Evolutionary conservation across 225 moss, liverwort and hornwort species (phyloP).

Genomic region (Physcomitrellopsis africana): DNA sequence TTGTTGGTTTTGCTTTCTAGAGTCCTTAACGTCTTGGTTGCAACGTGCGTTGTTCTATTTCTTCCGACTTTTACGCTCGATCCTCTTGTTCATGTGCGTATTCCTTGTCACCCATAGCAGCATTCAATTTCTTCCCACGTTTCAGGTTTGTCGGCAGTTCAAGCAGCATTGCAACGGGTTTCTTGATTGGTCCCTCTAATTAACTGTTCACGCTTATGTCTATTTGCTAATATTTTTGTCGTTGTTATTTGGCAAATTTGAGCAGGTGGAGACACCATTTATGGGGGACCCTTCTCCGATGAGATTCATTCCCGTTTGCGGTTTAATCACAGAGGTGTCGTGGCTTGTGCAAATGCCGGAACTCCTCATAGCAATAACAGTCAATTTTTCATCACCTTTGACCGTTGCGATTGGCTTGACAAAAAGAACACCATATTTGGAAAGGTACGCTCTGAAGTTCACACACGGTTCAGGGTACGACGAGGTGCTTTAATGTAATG

Average conservation of each 20-base stretch:
- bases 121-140: neutral
- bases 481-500: slow-evolving; percentile 19
- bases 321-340: slow-evolving; percentile 93
- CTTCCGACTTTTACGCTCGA: neutral
- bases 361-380: slow-evolving; percentile 87
- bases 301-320: slow-evolving; percentile 94
- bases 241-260: slow-evolving; percentile 5
- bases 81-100: neutral
- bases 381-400: slow-evolving; percentile 96
- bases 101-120: neutral
- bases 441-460: slow-evolving; percentile 55
- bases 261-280: slow-evolving; percentile 92
- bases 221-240: neutral
- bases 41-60: neutral
- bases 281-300: slow-evolving; percentile 84
- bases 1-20: neutral
- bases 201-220: too few relatives aligned
- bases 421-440: slow-evolving; percentile 98
- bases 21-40: neutral
- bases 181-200: neutral
- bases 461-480: slow-evolving; percentile 6
- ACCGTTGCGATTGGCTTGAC: slow-evolving; percentile 99
- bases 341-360: slow-evolving; percentile 97
- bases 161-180: neutral
- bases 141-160: neutral